Conservation (phyloP, 176 grass and related monocot species). For the Triticum dicoccoides region DNA sequence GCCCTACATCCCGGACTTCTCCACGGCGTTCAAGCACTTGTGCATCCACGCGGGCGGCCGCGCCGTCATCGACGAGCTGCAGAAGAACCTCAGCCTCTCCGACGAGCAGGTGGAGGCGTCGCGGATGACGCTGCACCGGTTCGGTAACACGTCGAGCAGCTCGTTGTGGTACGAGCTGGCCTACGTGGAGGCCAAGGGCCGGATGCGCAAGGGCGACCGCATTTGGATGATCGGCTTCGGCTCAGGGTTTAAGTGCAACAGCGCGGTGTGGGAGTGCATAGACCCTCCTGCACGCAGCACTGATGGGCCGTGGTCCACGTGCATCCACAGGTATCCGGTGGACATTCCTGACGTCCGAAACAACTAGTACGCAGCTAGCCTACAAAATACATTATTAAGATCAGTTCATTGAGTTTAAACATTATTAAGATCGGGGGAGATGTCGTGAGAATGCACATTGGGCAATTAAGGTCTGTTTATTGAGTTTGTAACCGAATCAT, state of each 20-base stretch:
- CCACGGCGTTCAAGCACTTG: neutral
- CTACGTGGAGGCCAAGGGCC: conserved; percentile 64
- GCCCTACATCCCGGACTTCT: neutral
- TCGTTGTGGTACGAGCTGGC: conserved; percentile 70
- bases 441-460: no score
- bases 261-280: conserved; percentile 78
- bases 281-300: no score
- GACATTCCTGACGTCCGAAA: no score
- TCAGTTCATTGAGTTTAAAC: no score
- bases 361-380: no score
- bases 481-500: no score
- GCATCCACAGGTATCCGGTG: no score
- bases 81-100: neutral
- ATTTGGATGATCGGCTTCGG: conserved; percentile 69
- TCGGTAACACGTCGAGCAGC: conserved; percentile 69
- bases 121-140: conserved; percentile 73
- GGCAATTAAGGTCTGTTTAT: no score
- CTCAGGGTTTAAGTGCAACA: conserved; percentile 91
- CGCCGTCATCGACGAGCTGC: neutral
- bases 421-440: no score
- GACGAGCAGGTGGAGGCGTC: conserved; percentile 73
- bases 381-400: no score
- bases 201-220: conserved; percentile 49
- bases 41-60: neutral
- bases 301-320: no score